Evolutionary conservation across 441 rosid species (phyloP).

Genomic region (Flueggea neowawraea): DNA sequence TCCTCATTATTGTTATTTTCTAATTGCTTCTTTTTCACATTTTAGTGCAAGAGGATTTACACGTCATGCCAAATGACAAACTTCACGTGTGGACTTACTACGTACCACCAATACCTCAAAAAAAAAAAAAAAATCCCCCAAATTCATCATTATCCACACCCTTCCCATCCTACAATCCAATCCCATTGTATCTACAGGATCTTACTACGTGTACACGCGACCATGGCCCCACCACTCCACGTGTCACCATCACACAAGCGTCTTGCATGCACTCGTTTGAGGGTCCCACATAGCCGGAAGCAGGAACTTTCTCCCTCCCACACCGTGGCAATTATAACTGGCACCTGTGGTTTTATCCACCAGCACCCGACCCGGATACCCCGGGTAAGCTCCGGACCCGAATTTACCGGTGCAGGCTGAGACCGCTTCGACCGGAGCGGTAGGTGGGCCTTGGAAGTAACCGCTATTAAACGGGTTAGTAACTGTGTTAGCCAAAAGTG

Average conservation of each 20-base stretch:
- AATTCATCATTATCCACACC: background rate
- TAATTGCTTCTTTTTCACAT: background rate
- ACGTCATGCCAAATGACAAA: slow-evolving; percentile 31
- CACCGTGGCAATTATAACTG: slow-evolving; percentile 71
- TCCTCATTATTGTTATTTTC: background rate
- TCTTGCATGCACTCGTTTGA: slow-evolving; percentile 54
- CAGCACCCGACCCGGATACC: slow-evolving; percentile 68
- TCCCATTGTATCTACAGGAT: background rate
- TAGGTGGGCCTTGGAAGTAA: too few relatives aligned
- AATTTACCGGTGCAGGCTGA: slow-evolving; percentile 80
- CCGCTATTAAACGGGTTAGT: too few relatives aligned
- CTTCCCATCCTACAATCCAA: too few relatives aligned
- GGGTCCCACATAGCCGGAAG: slow-evolving; percentile 99
- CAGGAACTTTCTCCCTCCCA: slow-evolving; percentile 62
- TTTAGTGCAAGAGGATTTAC: slow-evolving; percentile 23
- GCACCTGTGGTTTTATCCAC: slow-evolving; percentile 73
- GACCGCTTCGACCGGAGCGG: slow-evolving; percentile 90
- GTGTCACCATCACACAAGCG: slow-evolving; percentile 45
- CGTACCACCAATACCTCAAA: background rate
- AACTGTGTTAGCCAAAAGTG: too few relatives aligned
- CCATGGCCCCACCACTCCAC: slow-evolving; percentile 12
- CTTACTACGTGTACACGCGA: slow-evolving; percentile 16
- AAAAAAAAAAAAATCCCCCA: too few relatives aligned
- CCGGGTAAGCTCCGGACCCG: slow-evolving; percentile 92
- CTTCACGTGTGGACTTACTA: background rate